These are phyloP conservation scores for Coprinopsis sp. DNA, from an alignment of 768 basidiomycete genomes.

Conservation along the genomic window DNA sequence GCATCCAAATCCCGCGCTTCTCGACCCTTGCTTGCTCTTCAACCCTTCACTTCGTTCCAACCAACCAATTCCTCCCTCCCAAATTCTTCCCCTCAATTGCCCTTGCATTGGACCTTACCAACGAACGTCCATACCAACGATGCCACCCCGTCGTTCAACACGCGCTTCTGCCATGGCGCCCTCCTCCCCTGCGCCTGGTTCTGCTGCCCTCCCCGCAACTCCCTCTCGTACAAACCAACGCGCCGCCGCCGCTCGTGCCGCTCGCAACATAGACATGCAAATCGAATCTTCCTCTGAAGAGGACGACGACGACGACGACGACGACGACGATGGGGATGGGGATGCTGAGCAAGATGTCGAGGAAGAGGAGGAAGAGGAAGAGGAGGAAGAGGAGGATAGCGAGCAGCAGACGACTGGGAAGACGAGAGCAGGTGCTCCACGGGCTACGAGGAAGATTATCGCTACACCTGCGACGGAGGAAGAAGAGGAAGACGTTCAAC, in stretches of 20 bases:
- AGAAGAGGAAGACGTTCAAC: constrained; percentile 13
- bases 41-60: no score
- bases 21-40: no score
- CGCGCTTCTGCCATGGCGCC: neutral
- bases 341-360: constrained; percentile 27
- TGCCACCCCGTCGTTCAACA: neutral
- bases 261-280: constrained; percentile 26
- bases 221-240: constrained; percentile 1
- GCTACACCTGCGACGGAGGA: constrained; percentile 29
- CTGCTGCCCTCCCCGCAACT: neutral
- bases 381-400: constrained; percentile 31
- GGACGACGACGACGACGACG: constrained; percentile 33
- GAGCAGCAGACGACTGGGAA: constrained; percentile 25
- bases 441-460: neutral
- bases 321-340: constrained; percentile 36
- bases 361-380: constrained; percentile 28
- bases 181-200: neutral
- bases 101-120: no score
- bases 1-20: no score
- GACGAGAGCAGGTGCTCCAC: constrained; percentile 24
- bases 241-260: constrained; percentile 8
- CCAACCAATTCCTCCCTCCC: no score
- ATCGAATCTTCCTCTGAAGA: constrained; percentile 30
- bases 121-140: neutral
- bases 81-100: no score